Evolutionary conservation across 345 rosid genomes (phyloP).

Genomic region (Abelmoschus esculentus): DNA sequence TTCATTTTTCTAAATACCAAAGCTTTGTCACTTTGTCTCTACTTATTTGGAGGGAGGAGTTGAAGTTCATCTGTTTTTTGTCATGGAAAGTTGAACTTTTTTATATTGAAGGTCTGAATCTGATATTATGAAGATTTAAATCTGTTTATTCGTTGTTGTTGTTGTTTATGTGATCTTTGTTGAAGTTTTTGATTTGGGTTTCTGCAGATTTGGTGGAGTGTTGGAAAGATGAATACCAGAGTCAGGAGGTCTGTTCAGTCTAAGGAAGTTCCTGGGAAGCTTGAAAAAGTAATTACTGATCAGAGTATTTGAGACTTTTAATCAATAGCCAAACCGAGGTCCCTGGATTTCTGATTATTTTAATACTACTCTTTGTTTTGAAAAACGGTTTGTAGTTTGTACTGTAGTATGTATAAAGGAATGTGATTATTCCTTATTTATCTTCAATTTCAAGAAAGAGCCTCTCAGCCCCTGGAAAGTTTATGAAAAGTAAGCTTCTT

Average conservation of each 20-base stretch:
- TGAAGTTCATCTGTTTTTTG: constrained; percentile 10
- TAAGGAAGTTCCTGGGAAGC: constrained; percentile 25
- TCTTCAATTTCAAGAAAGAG: constrained; percentile 23
- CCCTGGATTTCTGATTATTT: not conserved
- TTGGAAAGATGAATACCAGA: constrained; percentile 30
- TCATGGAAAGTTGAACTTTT: constrained; percentile 19
- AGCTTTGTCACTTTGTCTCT: not conserved
- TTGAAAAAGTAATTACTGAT: constrained; percentile 35
- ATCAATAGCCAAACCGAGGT: not conserved
- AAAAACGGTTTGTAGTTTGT: constrained; percentile 15
- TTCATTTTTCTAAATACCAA: constrained; percentile 1
- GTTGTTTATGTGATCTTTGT: not conserved
- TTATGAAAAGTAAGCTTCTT: not conserved
- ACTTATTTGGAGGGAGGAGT: constrained; percentile 5
- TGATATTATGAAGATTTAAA: not conserved
- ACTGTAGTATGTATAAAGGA: not conserved
- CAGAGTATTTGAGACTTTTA: constrained; percentile 8
- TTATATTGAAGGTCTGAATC: constrained; percentile 16
- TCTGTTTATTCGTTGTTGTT: not conserved
- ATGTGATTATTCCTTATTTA: constrained; percentile 6
- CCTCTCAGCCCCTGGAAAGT: constrained; percentile 13
- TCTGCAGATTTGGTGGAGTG: constrained; percentile 9
- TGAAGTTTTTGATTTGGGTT: constrained; percentile 2
- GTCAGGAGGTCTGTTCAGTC: constrained; percentile 25
- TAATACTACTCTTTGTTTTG: constrained; percentile 8